Conservation (phyloP, 164 flowering plant species). For the Magnolia sinica region DNA sequence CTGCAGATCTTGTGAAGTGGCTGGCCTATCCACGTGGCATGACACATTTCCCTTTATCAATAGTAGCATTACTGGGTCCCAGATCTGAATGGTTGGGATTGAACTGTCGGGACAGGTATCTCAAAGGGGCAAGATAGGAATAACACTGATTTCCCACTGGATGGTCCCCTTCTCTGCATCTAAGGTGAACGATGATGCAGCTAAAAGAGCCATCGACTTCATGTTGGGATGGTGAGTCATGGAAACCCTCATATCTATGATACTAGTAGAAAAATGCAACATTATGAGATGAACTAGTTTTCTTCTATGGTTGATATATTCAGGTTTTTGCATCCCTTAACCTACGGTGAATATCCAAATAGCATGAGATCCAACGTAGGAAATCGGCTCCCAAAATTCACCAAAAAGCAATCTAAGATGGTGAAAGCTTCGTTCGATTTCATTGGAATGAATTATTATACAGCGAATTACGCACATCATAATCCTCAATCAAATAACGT, state of each 20-base stretch:
- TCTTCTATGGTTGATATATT: neutral
- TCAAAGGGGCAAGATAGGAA: slow-evolving; percentile 66
- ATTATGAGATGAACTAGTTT: neutral
- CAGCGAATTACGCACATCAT: slow-evolving; percentile 32
- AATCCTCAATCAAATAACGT: neutral
- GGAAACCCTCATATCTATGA: neutral
- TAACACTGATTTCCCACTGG: slow-evolving; percentile 43
- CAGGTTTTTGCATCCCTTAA: slow-evolving; percentile 55
- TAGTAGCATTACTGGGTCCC: no score
- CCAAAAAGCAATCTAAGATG: slow-evolving; percentile 30
- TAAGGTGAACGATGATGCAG: slow-evolving; percentile 29
- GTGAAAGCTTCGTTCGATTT: slow-evolving; percentile 37
- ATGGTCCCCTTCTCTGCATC: slow-evolving; percentile 29
- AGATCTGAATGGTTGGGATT: neutral
- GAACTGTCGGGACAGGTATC: slow-evolving; percentile 27
- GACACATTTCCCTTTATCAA: no score
- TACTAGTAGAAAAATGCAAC: no score
- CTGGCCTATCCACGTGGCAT: no score
- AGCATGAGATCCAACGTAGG: slow-evolving; percentile 36
- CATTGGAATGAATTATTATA: slow-evolving; percentile 42
- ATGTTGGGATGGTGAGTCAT: slow-evolving; percentile 32
- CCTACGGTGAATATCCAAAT: slow-evolving; percentile 48
- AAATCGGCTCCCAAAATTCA: slow-evolving; percentile 50
- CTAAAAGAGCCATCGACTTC: slow-evolving; percentile 52
- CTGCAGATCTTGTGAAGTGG: no score